Conservation (phyloP, 306 rosid species). For the Urtica urens region DNA sequence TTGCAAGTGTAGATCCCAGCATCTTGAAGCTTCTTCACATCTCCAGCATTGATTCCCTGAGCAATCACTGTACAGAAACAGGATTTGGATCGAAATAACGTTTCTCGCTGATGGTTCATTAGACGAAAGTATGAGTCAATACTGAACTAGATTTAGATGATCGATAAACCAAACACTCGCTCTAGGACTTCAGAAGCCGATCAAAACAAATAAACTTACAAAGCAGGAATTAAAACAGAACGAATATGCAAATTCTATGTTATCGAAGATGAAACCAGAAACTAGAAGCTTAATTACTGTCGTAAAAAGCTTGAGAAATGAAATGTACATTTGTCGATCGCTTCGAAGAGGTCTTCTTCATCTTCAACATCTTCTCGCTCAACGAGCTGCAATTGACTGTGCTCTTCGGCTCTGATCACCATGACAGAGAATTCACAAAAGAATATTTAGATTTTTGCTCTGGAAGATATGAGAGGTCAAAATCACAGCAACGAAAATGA, state of each 20-base stretch:
- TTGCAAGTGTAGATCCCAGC: conserved; percentile 97
- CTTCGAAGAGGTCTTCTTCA: conserved; percentile 88
- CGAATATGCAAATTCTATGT: background rate
- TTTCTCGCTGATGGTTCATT: no score
- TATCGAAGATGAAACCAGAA: background rate
- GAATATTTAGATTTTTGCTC: conserved; percentile 3
- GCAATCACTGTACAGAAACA: conserved; percentile 63
- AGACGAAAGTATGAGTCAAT: no score
- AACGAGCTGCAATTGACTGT: conserved; percentile 77
- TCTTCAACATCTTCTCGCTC: conserved; percentile 80
- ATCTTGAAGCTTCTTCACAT: conserved; percentile 94
- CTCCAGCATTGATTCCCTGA: conserved; percentile 97
- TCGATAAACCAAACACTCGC: background rate
- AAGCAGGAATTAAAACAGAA: background rate
- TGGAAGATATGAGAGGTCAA: background rate
- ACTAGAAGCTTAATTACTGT: background rate
- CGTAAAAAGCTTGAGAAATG: background rate
- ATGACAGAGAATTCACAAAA: conserved; percentile 4
- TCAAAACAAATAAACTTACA: background rate
- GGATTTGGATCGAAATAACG: background rate
- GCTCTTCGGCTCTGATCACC: conserved; percentile 61
- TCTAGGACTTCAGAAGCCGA: no score
- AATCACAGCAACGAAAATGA: conserved; percentile 18
- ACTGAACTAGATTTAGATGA: background rate
- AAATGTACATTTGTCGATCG: conserved; percentile 71